These are phyloP conservation scores for Aspergillus campestris DNA, from an alignment of 495 filamentous ascomycete species.

Conservation along the genomic window DNA sequence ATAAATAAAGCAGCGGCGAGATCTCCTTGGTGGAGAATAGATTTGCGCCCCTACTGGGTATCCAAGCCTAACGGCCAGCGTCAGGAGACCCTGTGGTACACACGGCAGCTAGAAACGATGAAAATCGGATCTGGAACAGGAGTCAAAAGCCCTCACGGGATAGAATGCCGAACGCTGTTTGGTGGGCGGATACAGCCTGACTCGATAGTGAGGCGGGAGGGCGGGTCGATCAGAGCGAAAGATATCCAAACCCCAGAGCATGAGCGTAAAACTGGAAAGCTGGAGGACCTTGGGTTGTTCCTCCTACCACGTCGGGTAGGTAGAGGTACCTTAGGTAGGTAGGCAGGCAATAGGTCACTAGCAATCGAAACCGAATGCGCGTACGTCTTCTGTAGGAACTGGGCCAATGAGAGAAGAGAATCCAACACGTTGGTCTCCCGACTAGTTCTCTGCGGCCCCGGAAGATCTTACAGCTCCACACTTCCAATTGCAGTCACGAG, in stretches of 20 bases:
- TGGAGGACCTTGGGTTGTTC: not conserved
- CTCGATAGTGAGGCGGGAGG: slow-evolving; percentile 17
- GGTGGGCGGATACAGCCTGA: slow-evolving; percentile 7
- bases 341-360: no score
- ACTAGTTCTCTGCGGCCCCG: slow-evolving; percentile 7
- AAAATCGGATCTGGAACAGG: slow-evolving; percentile 18
- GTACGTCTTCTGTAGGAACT: not conserved
- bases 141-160: slow-evolving; percentile 16
- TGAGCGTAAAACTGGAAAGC: slow-evolving; percentile 1
- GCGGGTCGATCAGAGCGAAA: slow-evolving; percentile 10
- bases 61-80: slow-evolving; percentile 2
- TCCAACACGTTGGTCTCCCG: slow-evolving; percentile 16
- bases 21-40: slow-evolving; percentile 3
- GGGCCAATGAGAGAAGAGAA: slow-evolving; percentile 12
- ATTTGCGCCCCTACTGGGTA: slow-evolving; percentile 3
- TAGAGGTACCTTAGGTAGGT: not conserved
- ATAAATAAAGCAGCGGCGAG: not conserved
- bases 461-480: slow-evolving; percentile 12
- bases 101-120: slow-evolving; percentile 7
- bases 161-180: slow-evolving; percentile 13
- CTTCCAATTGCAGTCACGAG: slow-evolving; percentile 15
- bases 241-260: no score
- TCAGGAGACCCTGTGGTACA: not conserved
- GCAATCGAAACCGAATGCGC: no score
- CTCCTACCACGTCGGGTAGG: slow-evolving; percentile 2